Conservation (phyloP, 306 rosid species). For the Cercis canadensis region DNA sequence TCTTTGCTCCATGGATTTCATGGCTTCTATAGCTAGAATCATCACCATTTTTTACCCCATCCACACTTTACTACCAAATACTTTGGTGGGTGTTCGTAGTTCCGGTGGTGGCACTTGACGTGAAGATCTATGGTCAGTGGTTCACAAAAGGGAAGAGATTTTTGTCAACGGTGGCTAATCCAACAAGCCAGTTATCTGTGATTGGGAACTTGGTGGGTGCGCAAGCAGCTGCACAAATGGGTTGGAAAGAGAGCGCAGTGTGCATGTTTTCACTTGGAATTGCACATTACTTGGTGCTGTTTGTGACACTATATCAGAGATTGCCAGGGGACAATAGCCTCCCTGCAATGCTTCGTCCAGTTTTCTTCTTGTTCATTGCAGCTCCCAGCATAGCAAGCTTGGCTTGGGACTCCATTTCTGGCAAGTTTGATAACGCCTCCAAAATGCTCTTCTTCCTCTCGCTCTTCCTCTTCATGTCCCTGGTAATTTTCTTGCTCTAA, state of each 20-base stretch:
- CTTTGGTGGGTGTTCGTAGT: slow-evolving; percentile 51
- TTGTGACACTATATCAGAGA: slow-evolving; percentile 64
- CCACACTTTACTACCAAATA: slow-evolving; percentile 21
- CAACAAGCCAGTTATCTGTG: slow-evolving; percentile 61
- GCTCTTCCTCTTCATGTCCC: slow-evolving; percentile 60
- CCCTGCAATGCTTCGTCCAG: slow-evolving; percentile 54
- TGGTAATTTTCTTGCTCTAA: slow-evolving; percentile 48
- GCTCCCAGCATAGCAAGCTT: slow-evolving; percentile 65
- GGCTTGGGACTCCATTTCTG: slow-evolving; percentile 58
- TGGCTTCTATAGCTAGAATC: slow-evolving; percentile 59
- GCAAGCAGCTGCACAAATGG: slow-evolving; percentile 53
- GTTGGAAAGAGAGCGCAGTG: slow-evolving; percentile 63
- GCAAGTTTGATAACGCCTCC: slow-evolving; percentile 41
- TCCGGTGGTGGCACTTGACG: slow-evolving; percentile 56
- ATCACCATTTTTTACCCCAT: slow-evolving; percentile 42
- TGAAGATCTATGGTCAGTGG: slow-evolving; percentile 68
- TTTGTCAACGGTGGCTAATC: slow-evolving; percentile 53
- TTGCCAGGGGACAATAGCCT: slow-evolving; percentile 46
- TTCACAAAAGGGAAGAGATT: slow-evolving; percentile 54
- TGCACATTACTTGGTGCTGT: slow-evolving; percentile 60
- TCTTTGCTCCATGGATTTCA: slow-evolving; percentile 64
- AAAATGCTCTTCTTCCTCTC: slow-evolving; percentile 72
- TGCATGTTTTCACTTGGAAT: slow-evolving; percentile 60
- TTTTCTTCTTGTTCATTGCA: slow-evolving; percentile 66
- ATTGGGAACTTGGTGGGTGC: slow-evolving; percentile 62